Percentiles rank a stretch among this genome's conserved stretches.
These are phyloP conservation scores for Metarhizium album DNA, from an alignment of 2,329 filamentous ascomycete species.

Conservation along the genomic window DNA sequence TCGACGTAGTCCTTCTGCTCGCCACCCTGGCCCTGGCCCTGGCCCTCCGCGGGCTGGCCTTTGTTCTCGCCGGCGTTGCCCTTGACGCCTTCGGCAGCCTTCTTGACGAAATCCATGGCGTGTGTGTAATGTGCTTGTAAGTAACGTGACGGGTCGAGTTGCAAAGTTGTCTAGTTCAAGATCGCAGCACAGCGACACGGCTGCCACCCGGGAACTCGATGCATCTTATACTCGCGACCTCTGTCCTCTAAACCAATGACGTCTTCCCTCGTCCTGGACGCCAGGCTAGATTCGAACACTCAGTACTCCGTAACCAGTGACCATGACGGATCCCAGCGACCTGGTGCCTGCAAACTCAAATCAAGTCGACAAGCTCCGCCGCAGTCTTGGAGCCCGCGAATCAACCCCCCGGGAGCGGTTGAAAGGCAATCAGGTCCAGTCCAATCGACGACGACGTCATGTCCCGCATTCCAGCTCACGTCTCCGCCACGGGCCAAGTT, in stretches of 20 bases:
- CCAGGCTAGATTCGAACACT: no score
- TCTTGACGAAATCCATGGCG: slow-evolving; percentile 31
- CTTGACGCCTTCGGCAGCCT: slow-evolving; percentile 16
- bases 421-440: background rate
- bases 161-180: no score
- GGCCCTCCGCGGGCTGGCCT: slow-evolving; percentile 7
- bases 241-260: background rate
- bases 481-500: background rate
- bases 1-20: slow-evolving; percentile 25
- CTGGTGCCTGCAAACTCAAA: background rate
- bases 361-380: background rate
- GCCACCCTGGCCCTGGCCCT: slow-evolving; percentile 3
- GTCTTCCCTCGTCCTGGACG: background rate
- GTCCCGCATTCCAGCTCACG: background rate
- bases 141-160: background rate
- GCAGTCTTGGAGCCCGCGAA: background rate
- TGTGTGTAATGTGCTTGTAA: no score
- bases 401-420: background rate
- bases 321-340: no score
- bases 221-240: background rate
- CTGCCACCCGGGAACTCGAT: background rate
- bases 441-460: background rate
- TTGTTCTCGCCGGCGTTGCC: slow-evolving; percentile 9
- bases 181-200: background rate
- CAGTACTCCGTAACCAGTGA: no score